A percentile compares a stretch with the other conserved stretches of the same genome.
phyloP scores from a whole-genome alignment of 108 stramenopile species.

The Fistulifera solaris region DNA sequence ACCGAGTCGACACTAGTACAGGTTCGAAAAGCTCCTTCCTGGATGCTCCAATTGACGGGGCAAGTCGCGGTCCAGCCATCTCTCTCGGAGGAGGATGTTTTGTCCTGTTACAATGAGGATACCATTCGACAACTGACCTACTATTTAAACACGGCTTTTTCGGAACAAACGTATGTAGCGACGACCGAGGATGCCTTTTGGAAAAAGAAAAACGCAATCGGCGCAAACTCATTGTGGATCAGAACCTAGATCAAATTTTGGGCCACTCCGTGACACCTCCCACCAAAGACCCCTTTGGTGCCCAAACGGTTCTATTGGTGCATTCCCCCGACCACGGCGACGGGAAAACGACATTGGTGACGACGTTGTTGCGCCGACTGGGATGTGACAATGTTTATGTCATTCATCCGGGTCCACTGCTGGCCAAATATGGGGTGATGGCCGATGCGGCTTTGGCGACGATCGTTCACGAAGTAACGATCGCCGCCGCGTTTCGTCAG shows the following conservation, averaged over 20 bases:
- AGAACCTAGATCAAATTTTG: not conserved
- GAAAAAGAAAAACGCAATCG: conserved; percentile 2
- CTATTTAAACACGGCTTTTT: conserved; percentile 14
- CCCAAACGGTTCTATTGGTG: conserved; percentile 23
- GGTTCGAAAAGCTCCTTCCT: not conserved
- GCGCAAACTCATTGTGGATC: conserved; percentile 5
- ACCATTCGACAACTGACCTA: conserved; percentile 24
- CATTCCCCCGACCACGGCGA: conserved; percentile 39
- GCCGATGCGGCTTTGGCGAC: conserved; percentile 73
- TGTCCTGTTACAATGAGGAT: conserved; percentile 20
- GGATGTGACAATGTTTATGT: conserved; percentile 51
- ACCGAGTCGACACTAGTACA: conserved; percentile 8
- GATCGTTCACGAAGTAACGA: conserved; percentile 40
- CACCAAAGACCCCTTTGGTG: not conserved
- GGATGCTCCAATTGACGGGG: conserved; percentile 1
- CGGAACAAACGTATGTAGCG: conserved; percentile 17
- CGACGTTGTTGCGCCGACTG: conserved; percentile 42
- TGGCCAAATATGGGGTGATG: conserved; percentile 63
- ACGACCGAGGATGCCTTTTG: conserved; percentile 28
- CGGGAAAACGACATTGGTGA: conserved; percentile 59
- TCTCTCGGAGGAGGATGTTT: conserved; percentile 17
- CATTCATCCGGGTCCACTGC: conserved; percentile 38
- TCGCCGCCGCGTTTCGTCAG: conserved; percentile 38
- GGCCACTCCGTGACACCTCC: not conserved
- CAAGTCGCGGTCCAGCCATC: conserved; percentile 4